A percentile compares a stretch with the other conserved stretches of the same genome.
Evolutionary conservation across 495 filamentous ascomycete species (phyloP).

Genomic region (Tuber umbilicatum): DNA sequence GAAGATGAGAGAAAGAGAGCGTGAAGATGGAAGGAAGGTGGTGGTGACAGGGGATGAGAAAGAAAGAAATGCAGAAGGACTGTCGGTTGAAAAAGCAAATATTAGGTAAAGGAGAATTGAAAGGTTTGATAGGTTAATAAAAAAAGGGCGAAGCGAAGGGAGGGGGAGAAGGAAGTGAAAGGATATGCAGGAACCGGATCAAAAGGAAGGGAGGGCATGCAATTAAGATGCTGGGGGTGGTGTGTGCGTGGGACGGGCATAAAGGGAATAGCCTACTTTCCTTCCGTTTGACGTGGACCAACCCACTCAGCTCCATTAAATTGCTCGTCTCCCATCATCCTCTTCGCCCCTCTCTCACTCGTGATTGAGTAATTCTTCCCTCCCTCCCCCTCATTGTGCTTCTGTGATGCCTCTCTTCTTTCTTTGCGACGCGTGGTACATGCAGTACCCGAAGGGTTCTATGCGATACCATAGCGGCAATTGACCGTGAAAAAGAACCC

Average conservation of each 20-base stretch:
- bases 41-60: slow-evolving; percentile 8
- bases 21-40: slow-evolving; percentile 1
- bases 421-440: neutral
- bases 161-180: slow-evolving; percentile 15
- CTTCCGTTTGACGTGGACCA: neutral
- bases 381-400: neutral
- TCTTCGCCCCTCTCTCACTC: neutral
- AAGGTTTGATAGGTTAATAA: neutral
- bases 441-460: neutral
- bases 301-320: neutral
- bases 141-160: neutral
- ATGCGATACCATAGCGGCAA: neutral
- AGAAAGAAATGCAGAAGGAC: slow-evolving; percentile 4
- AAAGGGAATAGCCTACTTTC: neutral
- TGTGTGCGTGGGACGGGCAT: neutral
- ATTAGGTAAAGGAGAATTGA: neutral
- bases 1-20: slow-evolving; percentile 5
- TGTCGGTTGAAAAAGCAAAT: neutral
- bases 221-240: neutral
- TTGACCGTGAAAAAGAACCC: neutral
- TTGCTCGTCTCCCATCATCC: neutral
- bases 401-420: neutral
- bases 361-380: neutral
- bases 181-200: slow-evolving; percentile 26
- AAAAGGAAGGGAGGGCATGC: slow-evolving; percentile 17